These are phyloP conservation scores for Yarrowia divulgata DNA, from an alignment of 805 yeast genomes.

Conservation along the genomic window DNA sequence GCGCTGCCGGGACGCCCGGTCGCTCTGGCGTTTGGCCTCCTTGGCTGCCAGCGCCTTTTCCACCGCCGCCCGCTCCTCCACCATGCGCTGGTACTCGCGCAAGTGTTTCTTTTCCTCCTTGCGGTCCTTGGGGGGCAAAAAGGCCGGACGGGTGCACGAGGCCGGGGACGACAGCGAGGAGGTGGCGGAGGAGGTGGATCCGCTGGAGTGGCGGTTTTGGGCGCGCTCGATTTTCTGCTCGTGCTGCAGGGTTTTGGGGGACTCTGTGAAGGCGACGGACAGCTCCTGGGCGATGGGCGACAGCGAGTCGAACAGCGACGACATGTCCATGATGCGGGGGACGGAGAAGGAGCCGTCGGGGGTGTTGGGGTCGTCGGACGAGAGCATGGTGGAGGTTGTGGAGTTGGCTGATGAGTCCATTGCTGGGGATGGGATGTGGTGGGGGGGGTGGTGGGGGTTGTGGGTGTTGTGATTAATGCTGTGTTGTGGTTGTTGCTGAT, in stretches of 20 bases:
- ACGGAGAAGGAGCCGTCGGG: constrained; percentile 38
- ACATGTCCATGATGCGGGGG: constrained; percentile 38
- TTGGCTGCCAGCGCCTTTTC: constrained; percentile 49
- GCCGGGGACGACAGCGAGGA: constrained; percentile 41
- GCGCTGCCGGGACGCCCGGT: constrained; percentile 44
- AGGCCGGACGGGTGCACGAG: constrained; percentile 65
- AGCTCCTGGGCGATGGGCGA: constrained; percentile 39
- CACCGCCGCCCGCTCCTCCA: constrained; percentile 50
- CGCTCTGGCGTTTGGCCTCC: constrained; percentile 40
- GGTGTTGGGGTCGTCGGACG: constrained; percentile 39
- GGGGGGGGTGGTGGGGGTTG: background rate
- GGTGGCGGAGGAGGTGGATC: background rate
- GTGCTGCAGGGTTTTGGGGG: constrained; percentile 37
- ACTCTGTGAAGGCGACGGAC: constrained; percentile 35
- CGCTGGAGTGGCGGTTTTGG: constrained; percentile 11
- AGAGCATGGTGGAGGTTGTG: constrained; percentile 40
- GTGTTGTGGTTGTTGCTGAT: background rate
- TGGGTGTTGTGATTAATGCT: background rate
- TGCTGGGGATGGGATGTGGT: constrained; percentile 20
- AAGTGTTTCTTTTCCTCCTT: constrained; percentile 38
- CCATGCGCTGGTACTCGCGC: constrained; percentile 44
- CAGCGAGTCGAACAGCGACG: constrained; percentile 32
- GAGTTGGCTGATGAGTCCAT: constrained; percentile 36
- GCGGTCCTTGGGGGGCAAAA: constrained; percentile 65
- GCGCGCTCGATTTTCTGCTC: constrained; percentile 14